A percentile compares a stretch with the other conserved stretches of the same genome.
phyloP scores from a whole-genome alignment of 2,329 filamentous ascomycete species.

The Sarocladiaceae sp. region DNA sequence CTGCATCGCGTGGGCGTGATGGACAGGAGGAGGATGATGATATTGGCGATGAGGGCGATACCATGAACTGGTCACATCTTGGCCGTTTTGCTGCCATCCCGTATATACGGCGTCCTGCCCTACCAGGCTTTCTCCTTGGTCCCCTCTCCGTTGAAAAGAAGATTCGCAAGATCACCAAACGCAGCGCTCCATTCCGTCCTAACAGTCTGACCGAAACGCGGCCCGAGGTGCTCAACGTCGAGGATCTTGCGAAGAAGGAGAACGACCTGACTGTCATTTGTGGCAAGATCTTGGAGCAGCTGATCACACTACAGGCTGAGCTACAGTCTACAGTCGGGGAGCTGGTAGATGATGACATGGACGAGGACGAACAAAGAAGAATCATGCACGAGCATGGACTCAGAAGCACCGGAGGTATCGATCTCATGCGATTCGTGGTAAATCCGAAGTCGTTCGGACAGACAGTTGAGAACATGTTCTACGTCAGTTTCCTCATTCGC shows the following conservation, averaged over 20 bases:
- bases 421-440: slow-evolving; percentile 79
- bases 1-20: slow-evolving; percentile 16
- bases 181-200: slow-evolving; percentile 63
- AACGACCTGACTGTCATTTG: slow-evolving; percentile 76
- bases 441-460: slow-evolving; percentile 90
- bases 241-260: slow-evolving; percentile 70
- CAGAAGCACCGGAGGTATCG: slow-evolving; percentile 62
- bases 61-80: slow-evolving; percentile 79
- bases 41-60: slow-evolving; percentile 66
- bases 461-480: slow-evolving; percentile 95
- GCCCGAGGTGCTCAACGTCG: slow-evolving; percentile 69
- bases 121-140: slow-evolving; percentile 79
- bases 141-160: slow-evolving; percentile 87
- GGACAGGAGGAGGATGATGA: slow-evolving; percentile 43
- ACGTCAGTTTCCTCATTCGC: slow-evolving; percentile 86
- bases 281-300: slow-evolving; percentile 60
- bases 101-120: slow-evolving; percentile 64
- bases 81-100: slow-evolving; percentile 73
- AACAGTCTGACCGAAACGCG: slow-evolving; percentile 63
- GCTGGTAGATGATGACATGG: slow-evolving; percentile 38
- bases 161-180: slow-evolving; percentile 61
- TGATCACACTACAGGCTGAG: slow-evolving; percentile 44
- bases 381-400: slow-evolving; percentile 63
- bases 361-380: slow-evolving; percentile 36
- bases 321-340: slow-evolving; percentile 40